A percentile compares a stretch with the other conserved stretches of the same genome.
Conservation (phyloP, 768 basidiomycete genomes). For the Naematelia aurantialba region DNA sequence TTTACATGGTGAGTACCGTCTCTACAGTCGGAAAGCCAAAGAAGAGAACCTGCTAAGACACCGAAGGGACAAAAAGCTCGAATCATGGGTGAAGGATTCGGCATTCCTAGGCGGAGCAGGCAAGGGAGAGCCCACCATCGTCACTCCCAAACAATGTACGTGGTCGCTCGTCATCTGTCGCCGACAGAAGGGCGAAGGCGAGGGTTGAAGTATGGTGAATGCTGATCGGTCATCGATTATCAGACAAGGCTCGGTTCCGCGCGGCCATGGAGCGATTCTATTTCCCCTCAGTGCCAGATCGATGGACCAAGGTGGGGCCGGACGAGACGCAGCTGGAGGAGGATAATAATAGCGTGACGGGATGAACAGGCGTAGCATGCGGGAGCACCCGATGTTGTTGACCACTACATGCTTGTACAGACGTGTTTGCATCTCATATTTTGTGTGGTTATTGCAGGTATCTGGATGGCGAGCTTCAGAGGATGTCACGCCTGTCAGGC, state of each 20-base stretch:
- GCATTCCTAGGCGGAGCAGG: slow-evolving; percentile 76
- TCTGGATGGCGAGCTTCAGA: no score
- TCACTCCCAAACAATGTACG: slow-evolving; percentile 91
- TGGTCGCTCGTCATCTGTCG: not conserved
- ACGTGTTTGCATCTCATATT: not conserved
- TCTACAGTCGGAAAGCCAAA: not conserved
- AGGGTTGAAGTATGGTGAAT: no score
- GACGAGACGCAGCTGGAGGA: slow-evolving; percentile 35
- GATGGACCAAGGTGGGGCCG: slow-evolving; percentile 43
- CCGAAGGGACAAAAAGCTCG: slow-evolving; percentile 93
- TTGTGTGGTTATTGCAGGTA: no score
- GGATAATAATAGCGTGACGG: slow-evolving; percentile 7
- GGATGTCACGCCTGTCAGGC: no score
- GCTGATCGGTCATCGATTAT: slow-evolving; percentile 10
- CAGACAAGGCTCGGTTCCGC: slow-evolving; percentile 47
- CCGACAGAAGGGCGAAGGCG: no score
- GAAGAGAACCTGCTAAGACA: not conserved
- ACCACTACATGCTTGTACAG: not conserved
- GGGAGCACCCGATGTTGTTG: not conserved
- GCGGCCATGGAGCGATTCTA: slow-evolving; percentile 49
- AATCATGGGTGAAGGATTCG: slow-evolving; percentile 97
- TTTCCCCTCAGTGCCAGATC: slow-evolving; percentile 49
- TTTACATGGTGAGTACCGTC: slow-evolving; percentile 28
- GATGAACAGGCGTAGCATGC: not conserved
- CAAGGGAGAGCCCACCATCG: slow-evolving; percentile 90